Evolutionary conservation across 2,329 filamentous ascomycete genomes (phyloP).

Genomic region (Aspergillus vadensis): DNA sequence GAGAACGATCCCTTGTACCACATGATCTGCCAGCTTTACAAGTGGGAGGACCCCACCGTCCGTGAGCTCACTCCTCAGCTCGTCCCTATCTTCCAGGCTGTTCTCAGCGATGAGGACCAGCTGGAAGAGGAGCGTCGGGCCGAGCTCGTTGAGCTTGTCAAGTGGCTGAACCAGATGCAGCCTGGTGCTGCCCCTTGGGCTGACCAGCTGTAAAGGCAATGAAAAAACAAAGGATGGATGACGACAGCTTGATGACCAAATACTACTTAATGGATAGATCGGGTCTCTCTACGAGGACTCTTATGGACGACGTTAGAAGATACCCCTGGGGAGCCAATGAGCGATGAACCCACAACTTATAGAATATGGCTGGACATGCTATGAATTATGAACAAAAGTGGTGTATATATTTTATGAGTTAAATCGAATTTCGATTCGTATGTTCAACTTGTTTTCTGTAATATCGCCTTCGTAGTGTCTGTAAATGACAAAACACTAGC

Average conservation of each 20-base stretch:
- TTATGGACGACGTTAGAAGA: slow-evolving; percentile 32
- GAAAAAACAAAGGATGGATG: background rate
- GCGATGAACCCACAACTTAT: slow-evolving; percentile 5
- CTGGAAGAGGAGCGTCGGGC: slow-evolving; percentile 51
- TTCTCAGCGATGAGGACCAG: slow-evolving; percentile 49
- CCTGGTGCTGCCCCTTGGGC: slow-evolving; percentile 43
- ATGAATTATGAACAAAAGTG: slow-evolving; percentile 7
- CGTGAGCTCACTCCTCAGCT: slow-evolving; percentile 49
- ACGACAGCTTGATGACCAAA: slow-evolving; percentile 25
- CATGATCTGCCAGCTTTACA: slow-evolving; percentile 81
- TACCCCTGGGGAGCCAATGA: slow-evolving; percentile 25
- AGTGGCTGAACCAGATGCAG: slow-evolving; percentile 51
- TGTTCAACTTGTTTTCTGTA: background rate
- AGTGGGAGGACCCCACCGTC: slow-evolving; percentile 50
- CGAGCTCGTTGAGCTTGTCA: slow-evolving; percentile 51
- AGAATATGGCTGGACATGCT: slow-evolving; percentile 6
- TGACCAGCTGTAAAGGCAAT: slow-evolving; percentile 37
- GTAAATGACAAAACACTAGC: too few relatives aligned
- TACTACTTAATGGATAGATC: slow-evolving; percentile 33
- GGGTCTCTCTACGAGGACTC: slow-evolving; percentile 26
- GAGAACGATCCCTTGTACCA: slow-evolving; percentile 94
- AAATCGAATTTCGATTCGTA: background rate
- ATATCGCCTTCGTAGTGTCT: too few relatives aligned
- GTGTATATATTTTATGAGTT: slow-evolving; percentile 3
- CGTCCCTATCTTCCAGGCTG: slow-evolving; percentile 51